phyloP scores from a whole-genome alignment of 306 rosid genomes.

The Cotoneaster glaucophyllus region DNA sequence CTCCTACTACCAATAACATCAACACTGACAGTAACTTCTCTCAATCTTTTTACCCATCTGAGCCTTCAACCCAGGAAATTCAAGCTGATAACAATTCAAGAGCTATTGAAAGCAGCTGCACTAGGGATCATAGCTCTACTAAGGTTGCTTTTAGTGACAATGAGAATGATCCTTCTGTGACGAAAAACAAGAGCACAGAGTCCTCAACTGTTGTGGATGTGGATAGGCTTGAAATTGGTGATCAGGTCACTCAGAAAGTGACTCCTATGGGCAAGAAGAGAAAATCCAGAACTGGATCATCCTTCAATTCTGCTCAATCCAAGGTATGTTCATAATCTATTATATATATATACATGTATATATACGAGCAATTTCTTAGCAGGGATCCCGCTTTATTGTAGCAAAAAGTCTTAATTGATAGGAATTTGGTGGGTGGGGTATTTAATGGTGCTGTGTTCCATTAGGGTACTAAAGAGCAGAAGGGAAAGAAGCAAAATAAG shows the following conservation, averaged over 20 bases:
- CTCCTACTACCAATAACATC: neutral
- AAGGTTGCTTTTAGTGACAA: slow-evolving; percentile 35
- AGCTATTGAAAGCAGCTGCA: slow-evolving; percentile 34
- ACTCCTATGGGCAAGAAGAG: slow-evolving; percentile 39
- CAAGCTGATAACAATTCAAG: slow-evolving; percentile 9
- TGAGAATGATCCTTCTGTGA: slow-evolving; percentile 43
- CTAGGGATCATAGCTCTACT: slow-evolving; percentile 33
- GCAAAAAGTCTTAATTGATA: neutral
- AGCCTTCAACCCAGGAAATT: slow-evolving; percentile 10
- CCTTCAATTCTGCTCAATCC: slow-evolving; percentile 30
- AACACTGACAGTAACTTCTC: slow-evolving; percentile 12
- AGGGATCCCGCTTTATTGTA: too few relatives aligned
- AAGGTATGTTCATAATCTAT: slow-evolving; percentile 28
- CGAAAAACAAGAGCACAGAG: slow-evolving; percentile 49
- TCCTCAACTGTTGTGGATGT: slow-evolving; percentile 45
- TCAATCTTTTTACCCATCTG: slow-evolving; percentile 8
- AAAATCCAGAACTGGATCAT: slow-evolving; percentile 29
- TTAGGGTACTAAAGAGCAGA: slow-evolving; percentile 32
- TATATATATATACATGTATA: neutral
- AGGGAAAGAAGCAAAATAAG: slow-evolving; percentile 53
- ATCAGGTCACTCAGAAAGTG: slow-evolving; percentile 55
- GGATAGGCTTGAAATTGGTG: slow-evolving; percentile 58
- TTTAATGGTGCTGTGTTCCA: slow-evolving; percentile 2
- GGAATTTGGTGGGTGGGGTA: slow-evolving; percentile 4
- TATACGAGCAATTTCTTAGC: neutral